A percentile compares a stretch with the other conserved stretches of the same genome.
Evolutionary conservation across 2,329 filamentous ascomycete species (phyloP).

Genomic region (Fusarium denticulatum): DNA sequence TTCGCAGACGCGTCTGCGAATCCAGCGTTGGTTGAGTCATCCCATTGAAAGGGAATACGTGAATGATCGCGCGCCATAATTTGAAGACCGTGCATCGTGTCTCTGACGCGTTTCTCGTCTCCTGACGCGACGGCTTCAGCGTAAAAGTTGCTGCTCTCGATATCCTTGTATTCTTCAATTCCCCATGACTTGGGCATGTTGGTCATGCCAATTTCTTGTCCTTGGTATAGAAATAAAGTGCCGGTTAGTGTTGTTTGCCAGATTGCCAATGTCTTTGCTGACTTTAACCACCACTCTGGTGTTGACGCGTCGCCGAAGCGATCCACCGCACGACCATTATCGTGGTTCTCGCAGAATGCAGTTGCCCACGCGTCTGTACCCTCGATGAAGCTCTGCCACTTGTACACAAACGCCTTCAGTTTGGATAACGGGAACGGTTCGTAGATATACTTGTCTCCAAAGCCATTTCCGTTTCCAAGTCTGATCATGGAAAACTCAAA

Average conservation of each 20-base stretch:
- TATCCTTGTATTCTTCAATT: slow-evolving; percentile 63
- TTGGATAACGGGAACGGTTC: slow-evolving; percentile 57
- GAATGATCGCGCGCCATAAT: slow-evolving; percentile 71
- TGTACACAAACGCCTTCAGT: slow-evolving; percentile 55
- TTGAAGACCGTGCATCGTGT: slow-evolving; percentile 63
- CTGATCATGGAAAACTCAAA: slow-evolving; percentile 69
- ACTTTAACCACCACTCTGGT: slow-evolving; percentile 54
- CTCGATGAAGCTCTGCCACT: slow-evolving; percentile 61
- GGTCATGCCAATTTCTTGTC: slow-evolving; percentile 70
- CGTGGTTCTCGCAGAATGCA: slow-evolving; percentile 72
- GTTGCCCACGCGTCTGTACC: slow-evolving; percentile 67
- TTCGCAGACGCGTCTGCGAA: slow-evolving; percentile 60
- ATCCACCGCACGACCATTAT: slow-evolving; percentile 67
- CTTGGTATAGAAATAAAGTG: slow-evolving; percentile 68
- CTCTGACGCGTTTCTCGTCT: slow-evolving; percentile 50
- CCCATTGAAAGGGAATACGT: slow-evolving; percentile 75
- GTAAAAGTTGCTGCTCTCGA: slow-evolving; percentile 64
- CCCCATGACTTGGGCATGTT: slow-evolving; percentile 63
- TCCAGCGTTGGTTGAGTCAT: slow-evolving; percentile 64
- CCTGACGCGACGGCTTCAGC: slow-evolving; percentile 53
- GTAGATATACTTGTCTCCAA: slow-evolving; percentile 60
- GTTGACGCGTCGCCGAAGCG: slow-evolving; percentile 61
- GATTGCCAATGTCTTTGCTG: slow-evolving; percentile 63
- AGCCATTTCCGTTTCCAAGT: slow-evolving; percentile 60
- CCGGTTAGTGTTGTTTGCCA: slow-evolving; percentile 61